Evolutionary conservation across 2,329 filamentous ascomycete species (phyloP), one percentile per base, ranked within the genome.

Genomic region (Aspergillus pseudoviridinutans): DNA sequence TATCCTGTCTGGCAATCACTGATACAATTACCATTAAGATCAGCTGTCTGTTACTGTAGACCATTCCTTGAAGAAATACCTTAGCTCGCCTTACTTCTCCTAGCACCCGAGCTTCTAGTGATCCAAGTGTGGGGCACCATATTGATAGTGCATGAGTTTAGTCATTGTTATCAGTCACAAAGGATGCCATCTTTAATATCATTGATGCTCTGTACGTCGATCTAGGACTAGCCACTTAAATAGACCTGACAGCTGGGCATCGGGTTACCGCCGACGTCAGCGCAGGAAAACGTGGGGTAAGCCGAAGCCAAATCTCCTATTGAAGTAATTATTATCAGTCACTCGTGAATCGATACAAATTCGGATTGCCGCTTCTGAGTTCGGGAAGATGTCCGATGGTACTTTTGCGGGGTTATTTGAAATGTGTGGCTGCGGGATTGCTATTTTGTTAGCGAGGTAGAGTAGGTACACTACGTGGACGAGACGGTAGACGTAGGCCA

Each of bases 351-450:
- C 14, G 12, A 35, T 35, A 17, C 32, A 5, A 35, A 1, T 10
- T 59, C 58, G 57, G 54, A 50, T 53, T 56, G 50, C 53, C 56
- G 52, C 55, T n/a, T 50, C 55, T 38, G 42, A 25, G 50, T 20
- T 52, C 50, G 54, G 55, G 35, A 35, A 57, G 55, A 50, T 50
- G 55, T 57, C 55, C 55, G 55, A 53, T 47, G 17, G 25, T n/a
- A 10, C 50, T 20, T 6, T 46, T 24, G 47, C 29, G 47, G 29
- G 50, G 25, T 24, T 25, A 38, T 24, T 50, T 55, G 28, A 28
- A 47, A 38, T 20, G 42, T 25, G 42, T 54, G 38, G 42, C 41
- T 22, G 29, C 38, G 17, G 28, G 49, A 47, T 20, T 10, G 9
- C 29, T 29, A 8, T 14, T 42, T 28, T 14, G 12, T 32, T 32